Evolutionary conservation across 371 early-diverging fungal genomes (phyloP).

Genomic region (Lichtheimia ornata): DNA sequence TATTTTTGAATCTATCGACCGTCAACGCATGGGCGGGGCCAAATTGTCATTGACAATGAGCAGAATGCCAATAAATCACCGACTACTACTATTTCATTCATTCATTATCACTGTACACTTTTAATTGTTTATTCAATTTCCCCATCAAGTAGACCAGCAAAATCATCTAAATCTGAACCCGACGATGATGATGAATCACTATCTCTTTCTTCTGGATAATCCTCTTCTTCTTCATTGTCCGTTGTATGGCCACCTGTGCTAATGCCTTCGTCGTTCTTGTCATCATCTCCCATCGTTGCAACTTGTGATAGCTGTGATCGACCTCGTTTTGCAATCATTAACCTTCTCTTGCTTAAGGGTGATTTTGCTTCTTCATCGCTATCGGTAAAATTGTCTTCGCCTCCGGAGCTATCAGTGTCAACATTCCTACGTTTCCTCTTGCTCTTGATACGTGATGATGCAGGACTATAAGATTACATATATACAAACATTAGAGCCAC

Average conservation of each 20-base stretch:
- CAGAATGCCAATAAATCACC: too few relatives aligned
- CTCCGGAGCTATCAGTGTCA: slow-evolving; percentile 21
- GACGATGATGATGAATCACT: background rate
- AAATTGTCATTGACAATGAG: too few relatives aligned
- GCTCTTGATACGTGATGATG: slow-evolving; percentile 17
- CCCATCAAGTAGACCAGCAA: slow-evolving; percentile 41
- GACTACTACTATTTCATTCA: too few relatives aligned
- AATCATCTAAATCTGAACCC: slow-evolving; percentile 25
- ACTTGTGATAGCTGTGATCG: slow-evolving; percentile 40
- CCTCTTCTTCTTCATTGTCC: slow-evolving; percentile 12
- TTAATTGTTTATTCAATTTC: slow-evolving; percentile 24
- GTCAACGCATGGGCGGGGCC: too few relatives aligned
- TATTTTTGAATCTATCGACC: too few relatives aligned
- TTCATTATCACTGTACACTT: background rate
- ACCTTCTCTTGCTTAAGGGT: slow-evolving; percentile 18
- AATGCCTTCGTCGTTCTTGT: slow-evolving; percentile 3
- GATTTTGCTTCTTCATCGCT: slow-evolving; percentile 20
- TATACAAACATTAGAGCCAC: background rate
- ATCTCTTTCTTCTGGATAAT: slow-evolving; percentile 23
- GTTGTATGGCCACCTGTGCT: background rate
- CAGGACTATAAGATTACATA: slow-evolving; percentile 22
- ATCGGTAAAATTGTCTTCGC: slow-evolving; percentile 25
- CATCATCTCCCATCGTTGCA: slow-evolving; percentile 13
- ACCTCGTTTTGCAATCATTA: slow-evolving; percentile 20
- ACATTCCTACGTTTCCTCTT: slow-evolving; percentile 23